phyloP scores from a whole-genome alignment of 768 basidiomycete species.

The Leccinum broughii region DNA sequence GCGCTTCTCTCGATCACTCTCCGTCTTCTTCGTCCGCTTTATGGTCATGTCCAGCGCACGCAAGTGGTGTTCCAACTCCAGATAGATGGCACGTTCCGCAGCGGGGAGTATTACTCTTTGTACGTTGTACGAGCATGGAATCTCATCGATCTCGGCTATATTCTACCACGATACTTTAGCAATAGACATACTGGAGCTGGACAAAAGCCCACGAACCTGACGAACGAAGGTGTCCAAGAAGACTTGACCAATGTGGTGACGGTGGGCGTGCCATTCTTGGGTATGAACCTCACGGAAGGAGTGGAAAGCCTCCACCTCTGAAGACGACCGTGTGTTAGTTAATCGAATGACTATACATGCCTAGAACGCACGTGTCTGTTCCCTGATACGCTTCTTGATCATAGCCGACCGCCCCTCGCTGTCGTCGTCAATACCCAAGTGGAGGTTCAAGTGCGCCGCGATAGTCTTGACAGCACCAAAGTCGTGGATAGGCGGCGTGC shows the following conservation, averaged over 20 bases:
- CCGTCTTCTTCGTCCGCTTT: conserved; percentile 61
- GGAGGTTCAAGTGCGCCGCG: conserved; percentile 83
- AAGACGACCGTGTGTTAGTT: conserved; percentile 20
- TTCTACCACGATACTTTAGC: conserved; percentile 51
- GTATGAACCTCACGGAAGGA: conserved; percentile 95
- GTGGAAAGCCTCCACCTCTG: conserved; percentile 91
- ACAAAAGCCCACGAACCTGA: conserved; percentile 52
- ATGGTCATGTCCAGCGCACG: conserved; percentile 86
- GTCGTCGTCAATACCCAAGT: conserved; percentile 90
- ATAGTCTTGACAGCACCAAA: conserved; percentile 91
- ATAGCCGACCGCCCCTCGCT: conserved; percentile 73
- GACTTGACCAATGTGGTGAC: conserved; percentile 76
- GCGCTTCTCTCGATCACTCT: conserved; percentile 87
- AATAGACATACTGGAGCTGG: conserved; percentile 4
- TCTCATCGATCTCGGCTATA: conserved; percentile 95
- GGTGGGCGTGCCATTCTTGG: conserved; percentile 88
- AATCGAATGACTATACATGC: not conserved
- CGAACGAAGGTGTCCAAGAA: conserved; percentile 84
- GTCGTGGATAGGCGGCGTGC: conserved; percentile 90
- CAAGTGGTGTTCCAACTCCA: conserved; percentile 91
- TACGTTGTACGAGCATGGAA: conserved; percentile 69
- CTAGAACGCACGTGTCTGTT: conserved; percentile 69
- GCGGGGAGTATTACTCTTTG: conserved; percentile 77
- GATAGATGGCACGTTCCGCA: conserved; percentile 91
- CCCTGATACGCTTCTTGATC: conserved; percentile 77